Percentiles rank a stretch among this genome's conserved stretches.
phyloP scores from a whole-genome alignment of 805 yeast genomes.

The Ogataea wickerhamii region DNA sequence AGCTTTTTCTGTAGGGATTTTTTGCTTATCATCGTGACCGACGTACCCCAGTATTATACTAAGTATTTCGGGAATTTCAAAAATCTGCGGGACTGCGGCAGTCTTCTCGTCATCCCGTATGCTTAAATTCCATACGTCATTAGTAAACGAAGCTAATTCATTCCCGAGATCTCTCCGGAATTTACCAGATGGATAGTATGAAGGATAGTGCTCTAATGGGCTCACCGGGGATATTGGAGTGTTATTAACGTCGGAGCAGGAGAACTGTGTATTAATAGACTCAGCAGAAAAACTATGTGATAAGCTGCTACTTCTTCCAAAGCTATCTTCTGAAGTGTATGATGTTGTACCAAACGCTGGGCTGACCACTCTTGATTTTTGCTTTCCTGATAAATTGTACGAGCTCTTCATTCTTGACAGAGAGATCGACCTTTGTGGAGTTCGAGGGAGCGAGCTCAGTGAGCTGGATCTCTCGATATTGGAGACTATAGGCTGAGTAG shows the following conservation, averaged over 20 bases:
- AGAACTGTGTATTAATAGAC: slow-evolving; percentile 12
- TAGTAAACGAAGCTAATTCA: slow-evolving; percentile 17
- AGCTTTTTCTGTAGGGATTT: slow-evolving; percentile 57
- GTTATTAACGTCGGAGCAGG: slow-evolving; percentile 9
- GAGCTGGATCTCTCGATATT: slow-evolving; percentile 11
- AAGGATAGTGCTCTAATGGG: slow-evolving; percentile 3
- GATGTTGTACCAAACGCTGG: neutral
- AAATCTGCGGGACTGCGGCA: slow-evolving; percentile 37
- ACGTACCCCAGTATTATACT: slow-evolving; percentile 55
- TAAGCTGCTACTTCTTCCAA: neutral
- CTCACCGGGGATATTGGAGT: slow-evolving; percentile 7
- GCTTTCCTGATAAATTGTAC: slow-evolving; percentile 9
- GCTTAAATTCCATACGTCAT: slow-evolving; percentile 12
- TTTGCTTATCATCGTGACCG: slow-evolving; percentile 44
- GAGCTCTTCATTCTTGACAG: slow-evolving; percentile 15
- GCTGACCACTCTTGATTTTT: slow-evolving; percentile 3
- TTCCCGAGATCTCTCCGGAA: slow-evolving; percentile 8
- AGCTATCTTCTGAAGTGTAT: neutral
- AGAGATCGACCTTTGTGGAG: slow-evolving; percentile 13
- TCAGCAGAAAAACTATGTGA: slow-evolving; percentile 6
- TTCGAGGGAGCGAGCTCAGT: slow-evolving; percentile 12
- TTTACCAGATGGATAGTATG: slow-evolving; percentile 2
- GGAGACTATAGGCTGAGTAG: slow-evolving; percentile 4
- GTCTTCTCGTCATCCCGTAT: slow-evolving; percentile 1
- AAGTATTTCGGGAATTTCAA: slow-evolving; percentile 75